Base-by-base conservation (phyloP, 768 basidiomycete species). In the Mycena vulgaris region DNA sequence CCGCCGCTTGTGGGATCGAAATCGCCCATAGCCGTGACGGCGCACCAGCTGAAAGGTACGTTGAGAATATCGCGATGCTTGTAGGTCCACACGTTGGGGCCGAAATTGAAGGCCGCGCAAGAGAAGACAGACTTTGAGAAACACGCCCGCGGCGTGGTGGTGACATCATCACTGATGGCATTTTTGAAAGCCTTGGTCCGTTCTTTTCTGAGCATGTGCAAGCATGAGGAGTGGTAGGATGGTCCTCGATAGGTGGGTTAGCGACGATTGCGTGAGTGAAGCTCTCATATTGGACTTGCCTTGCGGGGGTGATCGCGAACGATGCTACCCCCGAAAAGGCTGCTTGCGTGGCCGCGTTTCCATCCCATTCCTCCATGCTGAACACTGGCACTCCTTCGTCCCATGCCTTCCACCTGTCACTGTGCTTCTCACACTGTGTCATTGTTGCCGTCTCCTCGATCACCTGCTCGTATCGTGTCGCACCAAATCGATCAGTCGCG, bases 21-120 rank as follows among this genome's bases (percentile, higher is more conserved):
- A 2, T 53, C 5, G 0, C 82, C 82, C 0, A 78, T 37, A 0
- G 80, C 72, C 3, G 66, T 73, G 19, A 84, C 79, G 0, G 74
- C 71, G 49, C 81, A 85, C 72, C 77, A 74, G 0, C 81, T 80
- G 30, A 66, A 76, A 0, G 80, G 71, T 0, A 78, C 56, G 37
- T 85, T 85, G 3, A 53, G 57, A 23, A 28, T 49, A 47, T 85
- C 82, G 0, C 68, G 70, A 23, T 85, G 82, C 0, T 67, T 53
- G 0, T 37, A 31, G 0, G 76, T 77, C 1, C 75, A 47, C 0
- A 72, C 74, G 0, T 62, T 42, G 0, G 66, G 67, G 0, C 80
- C 79, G 13, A 82, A 74, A 58, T 84, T 83, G 69, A 83, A 80
- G 0, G 76, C 76, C 1, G 59, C 40, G 0, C 68, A 63, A 0